Conservation (phyloP, 1,139 yeast genomes). For the Groenewaldozyma auringiensis region DNA sequence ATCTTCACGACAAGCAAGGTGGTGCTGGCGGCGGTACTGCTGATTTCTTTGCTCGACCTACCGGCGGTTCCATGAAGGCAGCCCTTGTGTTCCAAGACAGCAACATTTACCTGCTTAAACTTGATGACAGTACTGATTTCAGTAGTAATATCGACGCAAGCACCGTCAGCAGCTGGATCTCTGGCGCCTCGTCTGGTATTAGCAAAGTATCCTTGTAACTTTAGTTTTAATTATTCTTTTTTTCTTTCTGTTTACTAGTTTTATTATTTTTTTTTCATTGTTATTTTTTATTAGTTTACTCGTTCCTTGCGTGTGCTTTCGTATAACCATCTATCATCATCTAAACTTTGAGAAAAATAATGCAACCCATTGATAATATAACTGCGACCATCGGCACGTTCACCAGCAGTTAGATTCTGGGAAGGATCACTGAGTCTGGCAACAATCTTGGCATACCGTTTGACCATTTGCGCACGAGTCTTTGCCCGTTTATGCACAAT, state of each 20-base stretch:
- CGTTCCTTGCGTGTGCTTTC: neutral
- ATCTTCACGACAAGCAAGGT: slow-evolving; percentile 86
- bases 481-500: neutral
- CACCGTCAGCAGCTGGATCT: slow-evolving; percentile 25
- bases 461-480: neutral
- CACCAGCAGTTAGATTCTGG: neutral
- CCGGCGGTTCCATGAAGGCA: slow-evolving; percentile 69
- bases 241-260: neutral
- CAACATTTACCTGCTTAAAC: slow-evolving; percentile 50
- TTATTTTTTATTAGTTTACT: neutral
- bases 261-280: neutral
- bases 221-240: neutral
- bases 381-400: neutral
- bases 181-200: slow-evolving; percentile 10
- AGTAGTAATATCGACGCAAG: slow-evolving; percentile 43
- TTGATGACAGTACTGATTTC: slow-evolving; percentile 50
- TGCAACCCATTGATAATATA: neutral
- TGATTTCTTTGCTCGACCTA: slow-evolving; percentile 84
- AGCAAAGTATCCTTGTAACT: slow-evolving; percentile 7
- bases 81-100: slow-evolving; percentile 72
- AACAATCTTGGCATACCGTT: neutral
- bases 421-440: neutral
- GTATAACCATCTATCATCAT: neutral
- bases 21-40: slow-evolving; percentile 74
- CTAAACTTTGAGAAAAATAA: neutral